phyloP scores from a whole-genome alignment of 2,329 filamentous ascomycete species.

The Pleurostoma richardsiae region DNA sequence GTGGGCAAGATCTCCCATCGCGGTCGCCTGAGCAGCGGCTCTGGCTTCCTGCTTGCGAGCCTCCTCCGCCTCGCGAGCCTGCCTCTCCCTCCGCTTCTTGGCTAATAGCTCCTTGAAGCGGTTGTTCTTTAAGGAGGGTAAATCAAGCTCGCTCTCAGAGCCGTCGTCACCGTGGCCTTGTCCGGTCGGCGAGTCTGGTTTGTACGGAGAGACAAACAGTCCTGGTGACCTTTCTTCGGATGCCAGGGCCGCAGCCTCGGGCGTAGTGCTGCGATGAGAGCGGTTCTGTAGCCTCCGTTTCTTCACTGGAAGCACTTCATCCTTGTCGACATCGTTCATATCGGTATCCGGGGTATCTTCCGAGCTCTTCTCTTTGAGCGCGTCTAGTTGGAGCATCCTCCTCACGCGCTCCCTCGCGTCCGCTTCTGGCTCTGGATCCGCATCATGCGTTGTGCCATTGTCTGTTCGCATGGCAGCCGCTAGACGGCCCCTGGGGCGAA shows the following conservation, averaged over 20 bases:
- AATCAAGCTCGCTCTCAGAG: conserved; percentile 38
- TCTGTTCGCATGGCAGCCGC: conserved; percentile 56
- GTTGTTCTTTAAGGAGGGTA: conserved; percentile 44
- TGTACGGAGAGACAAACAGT: conserved; percentile 52
- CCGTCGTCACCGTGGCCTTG: conserved; percentile 20
- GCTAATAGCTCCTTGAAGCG: conserved; percentile 69
- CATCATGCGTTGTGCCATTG: conserved; percentile 11
- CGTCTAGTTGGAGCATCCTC: conserved; percentile 31
- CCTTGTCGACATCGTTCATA: conserved; percentile 21
- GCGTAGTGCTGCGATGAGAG: conserved; percentile 24
- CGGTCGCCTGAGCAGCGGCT: conserved; percentile 27
- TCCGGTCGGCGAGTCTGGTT: conserved; percentile 23
- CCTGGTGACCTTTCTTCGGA: conserved; percentile 38
- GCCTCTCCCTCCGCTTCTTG: conserved; percentile 66
- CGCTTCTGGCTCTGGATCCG: conserved; percentile 17
- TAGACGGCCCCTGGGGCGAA: conserved; percentile 57
- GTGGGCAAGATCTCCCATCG: conserved; percentile 31
- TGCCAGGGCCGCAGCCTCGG: conserved; percentile 22
- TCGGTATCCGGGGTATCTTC: conserved; percentile 8
- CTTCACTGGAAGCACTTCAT: conserved; percentile 34
- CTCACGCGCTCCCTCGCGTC: conserved; percentile 35
- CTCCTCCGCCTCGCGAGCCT: conserved; percentile 59
- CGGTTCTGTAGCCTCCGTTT: conserved; percentile 33
- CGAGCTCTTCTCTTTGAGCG: conserved; percentile 13
- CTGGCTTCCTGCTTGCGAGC: conserved; percentile 42